These are phyloP conservation scores for Collybiopsis luxurians DNA, from an alignment of 768 basidiomycete species.

Conservation along the genomic window DNA sequence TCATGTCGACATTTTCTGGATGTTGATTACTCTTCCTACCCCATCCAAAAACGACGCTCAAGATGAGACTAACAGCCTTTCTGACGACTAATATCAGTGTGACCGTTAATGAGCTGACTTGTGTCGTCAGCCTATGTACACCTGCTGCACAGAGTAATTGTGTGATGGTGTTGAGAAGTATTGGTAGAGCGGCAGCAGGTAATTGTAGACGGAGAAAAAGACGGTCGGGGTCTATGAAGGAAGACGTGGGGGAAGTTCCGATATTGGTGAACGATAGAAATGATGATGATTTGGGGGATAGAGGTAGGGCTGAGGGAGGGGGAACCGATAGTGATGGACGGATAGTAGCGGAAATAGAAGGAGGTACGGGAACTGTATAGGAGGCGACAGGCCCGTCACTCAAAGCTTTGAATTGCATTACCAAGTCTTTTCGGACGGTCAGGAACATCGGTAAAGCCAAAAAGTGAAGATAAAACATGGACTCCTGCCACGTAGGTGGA, in stretches of 20 bases:
- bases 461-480: conserved; percentile 88
- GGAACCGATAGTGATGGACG: conserved; percentile 2
- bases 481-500: conserved; percentile 74
- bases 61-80: conserved; percentile 72
- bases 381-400: conserved; percentile 35
- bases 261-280: conserved; percentile 22
- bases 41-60: conserved; percentile 62
- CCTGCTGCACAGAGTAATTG: conserved; percentile 85
- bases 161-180: conserved; percentile 76
- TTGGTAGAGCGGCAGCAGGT: conserved; percentile 59
- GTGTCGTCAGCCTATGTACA: conserved; percentile 81
- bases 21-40: conserved; percentile 18
- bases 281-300: not conserved
- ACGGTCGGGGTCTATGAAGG: conserved; percentile 16
- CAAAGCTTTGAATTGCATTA: conserved; percentile 40
- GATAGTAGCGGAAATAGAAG: conserved; percentile 1
- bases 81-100: conserved; percentile 79
- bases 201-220: conserved; percentile 30
- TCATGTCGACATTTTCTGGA: conserved; percentile 30
- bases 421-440: conserved; percentile 53
- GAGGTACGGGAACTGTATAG: conserved; percentile 20
- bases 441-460: conserved; percentile 77
- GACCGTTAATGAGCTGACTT: conserved; percentile 71
- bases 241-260: conserved; percentile 16
- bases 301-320: conserved; percentile 10